Evolutionary conservation across 192 early-diverging fungal species (phyloP).

Genomic region (Coemansia brasiliensis): DNA sequence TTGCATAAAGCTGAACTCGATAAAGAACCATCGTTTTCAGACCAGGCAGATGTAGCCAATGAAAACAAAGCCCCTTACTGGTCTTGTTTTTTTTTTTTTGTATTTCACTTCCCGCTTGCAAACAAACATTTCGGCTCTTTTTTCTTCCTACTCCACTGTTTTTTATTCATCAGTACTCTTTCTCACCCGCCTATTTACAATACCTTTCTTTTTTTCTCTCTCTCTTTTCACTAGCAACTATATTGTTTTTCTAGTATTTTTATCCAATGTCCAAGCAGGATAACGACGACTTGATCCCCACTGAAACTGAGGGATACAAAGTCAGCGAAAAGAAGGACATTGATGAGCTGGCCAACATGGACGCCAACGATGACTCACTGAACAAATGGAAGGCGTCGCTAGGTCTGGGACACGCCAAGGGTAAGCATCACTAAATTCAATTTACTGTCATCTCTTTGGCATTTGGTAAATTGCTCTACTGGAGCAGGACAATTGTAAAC

Average conservation of each 20-base stretch:
- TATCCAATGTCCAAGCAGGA: constrained; percentile 32
- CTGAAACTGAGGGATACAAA: constrained; percentile 85
- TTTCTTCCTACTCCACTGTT: neutral
- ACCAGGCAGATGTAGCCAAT: constrained; percentile 2
- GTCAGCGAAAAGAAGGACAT: constrained; percentile 89
- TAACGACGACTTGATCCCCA: constrained; percentile 64
- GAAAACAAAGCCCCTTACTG: neutral
- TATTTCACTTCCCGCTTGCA: constrained; percentile 1
- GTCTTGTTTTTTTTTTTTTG: neutral
- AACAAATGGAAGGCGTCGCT: constrained; percentile 96
- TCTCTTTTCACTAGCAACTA: neutral
- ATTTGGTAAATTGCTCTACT: no score
- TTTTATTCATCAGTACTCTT: neutral
- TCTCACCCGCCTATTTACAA: neutral
- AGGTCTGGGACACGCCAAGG: constrained; percentile 64
- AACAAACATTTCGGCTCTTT: constrained; percentile 4
- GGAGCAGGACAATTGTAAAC: no score
- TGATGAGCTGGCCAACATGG: constrained; percentile 79
- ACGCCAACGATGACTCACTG: constrained; percentile 90
- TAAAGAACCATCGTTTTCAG: neutral
- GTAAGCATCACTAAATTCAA: constrained; percentile 36
- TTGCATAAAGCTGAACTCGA: no score
- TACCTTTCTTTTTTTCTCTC: no score
- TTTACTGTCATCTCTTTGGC: constrained; percentile 7
- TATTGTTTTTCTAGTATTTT: constrained; percentile 7